These are phyloP conservation scores for Daldinia grandis DNA, from an alignment of 495 filamentous ascomycete species.

Conservation along the genomic window DNA sequence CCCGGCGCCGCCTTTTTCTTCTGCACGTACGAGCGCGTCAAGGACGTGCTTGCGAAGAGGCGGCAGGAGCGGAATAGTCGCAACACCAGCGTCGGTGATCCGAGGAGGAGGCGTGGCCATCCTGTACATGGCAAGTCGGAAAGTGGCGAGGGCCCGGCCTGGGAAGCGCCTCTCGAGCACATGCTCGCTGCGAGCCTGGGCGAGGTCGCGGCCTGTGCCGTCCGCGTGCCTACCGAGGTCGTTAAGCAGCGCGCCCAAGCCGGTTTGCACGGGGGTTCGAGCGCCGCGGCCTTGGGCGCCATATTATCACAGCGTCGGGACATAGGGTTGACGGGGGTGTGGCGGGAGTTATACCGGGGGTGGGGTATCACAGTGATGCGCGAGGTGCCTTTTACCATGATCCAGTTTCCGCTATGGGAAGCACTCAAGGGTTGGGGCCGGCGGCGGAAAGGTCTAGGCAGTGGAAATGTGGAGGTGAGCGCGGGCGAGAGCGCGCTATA, in stretches of 20 bases:
- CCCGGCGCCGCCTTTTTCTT: conserved; percentile 99
- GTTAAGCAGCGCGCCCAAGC: conserved; percentile 97
- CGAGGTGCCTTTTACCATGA: conserved; percentile 95
- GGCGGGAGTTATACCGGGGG: conserved; percentile 87
- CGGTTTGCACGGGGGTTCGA: conserved; percentile 68
- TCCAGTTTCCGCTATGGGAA: conserved; percentile 98
- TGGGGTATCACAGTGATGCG: conserved; percentile 91
- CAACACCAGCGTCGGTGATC: too few species aligned
- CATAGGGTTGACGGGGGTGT: conserved; percentile 64
- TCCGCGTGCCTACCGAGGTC: conserved; percentile 95
- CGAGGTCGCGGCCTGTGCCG: conserved; percentile 90
- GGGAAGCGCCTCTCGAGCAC: conserved; percentile 60
- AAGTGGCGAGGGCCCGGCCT: neutral
- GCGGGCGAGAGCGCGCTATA: conserved; percentile 85
- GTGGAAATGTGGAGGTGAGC: conserved; percentile 57
- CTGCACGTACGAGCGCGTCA: conserved; percentile 90
- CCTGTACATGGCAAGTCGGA: neutral
- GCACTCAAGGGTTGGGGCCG: conserved; percentile 73
- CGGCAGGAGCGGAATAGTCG: neutral
- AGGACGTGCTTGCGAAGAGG: conserved; percentile 60
- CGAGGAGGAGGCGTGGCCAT: neutral
- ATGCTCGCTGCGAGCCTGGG: conserved; percentile 89
- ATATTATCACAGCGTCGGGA: conserved; percentile 66
- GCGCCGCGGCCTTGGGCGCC: conserved; percentile 66
- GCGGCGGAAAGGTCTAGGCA: conserved; percentile 36